phyloP scores from a whole-genome alignment of 768 basidiomycete genomes.

The Daedaleopsis nitida region DNA sequence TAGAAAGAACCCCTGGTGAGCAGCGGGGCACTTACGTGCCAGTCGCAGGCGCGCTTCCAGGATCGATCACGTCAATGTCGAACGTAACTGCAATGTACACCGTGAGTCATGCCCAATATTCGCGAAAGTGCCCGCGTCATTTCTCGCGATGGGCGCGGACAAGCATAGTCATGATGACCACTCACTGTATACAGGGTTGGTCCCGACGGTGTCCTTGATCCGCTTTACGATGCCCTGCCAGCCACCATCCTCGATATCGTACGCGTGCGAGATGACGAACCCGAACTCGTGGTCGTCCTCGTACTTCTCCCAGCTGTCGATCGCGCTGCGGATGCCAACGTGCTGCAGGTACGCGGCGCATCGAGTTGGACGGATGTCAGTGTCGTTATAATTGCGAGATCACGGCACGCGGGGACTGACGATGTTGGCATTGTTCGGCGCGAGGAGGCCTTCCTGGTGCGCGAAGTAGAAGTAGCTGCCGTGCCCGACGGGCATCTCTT shows the following conservation, averaged over 20 bases:
- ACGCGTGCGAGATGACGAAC: conserved; percentile 35
- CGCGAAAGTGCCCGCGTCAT: not conserved
- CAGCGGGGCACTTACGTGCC: conserved; percentile 24
- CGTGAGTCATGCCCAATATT: not conserved
- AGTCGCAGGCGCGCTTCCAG: conserved; percentile 24
- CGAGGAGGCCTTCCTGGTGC: conserved; percentile 34
- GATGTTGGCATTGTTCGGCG: conserved; percentile 34
- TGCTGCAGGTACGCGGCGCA: conserved; percentile 20
- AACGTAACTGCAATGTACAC: conserved; percentile 14
- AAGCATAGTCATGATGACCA: too few relatives aligned
- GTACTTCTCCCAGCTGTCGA: conserved; percentile 32
- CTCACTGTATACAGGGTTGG: conserved; percentile 36
- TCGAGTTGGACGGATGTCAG: not conserved
- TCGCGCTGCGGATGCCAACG: conserved; percentile 33
- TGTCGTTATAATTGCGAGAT: not conserved
- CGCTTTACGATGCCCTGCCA: conserved; percentile 34
- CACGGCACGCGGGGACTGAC: conserved; percentile 16
- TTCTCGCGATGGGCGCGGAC: too few relatives aligned
- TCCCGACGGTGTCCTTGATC: conserved; percentile 35
- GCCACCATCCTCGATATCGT: conserved; percentile 36
- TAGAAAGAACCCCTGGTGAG: not conserved
- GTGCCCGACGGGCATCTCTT: conserved; percentile 34
- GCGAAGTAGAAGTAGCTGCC: conserved; percentile 39
- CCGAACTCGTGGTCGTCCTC: conserved; percentile 33
- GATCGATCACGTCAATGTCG: conserved; percentile 26